Conservation (phyloP, 129 eudicot genomes). For the Chrysanthemum lavandulifolium region DNA sequence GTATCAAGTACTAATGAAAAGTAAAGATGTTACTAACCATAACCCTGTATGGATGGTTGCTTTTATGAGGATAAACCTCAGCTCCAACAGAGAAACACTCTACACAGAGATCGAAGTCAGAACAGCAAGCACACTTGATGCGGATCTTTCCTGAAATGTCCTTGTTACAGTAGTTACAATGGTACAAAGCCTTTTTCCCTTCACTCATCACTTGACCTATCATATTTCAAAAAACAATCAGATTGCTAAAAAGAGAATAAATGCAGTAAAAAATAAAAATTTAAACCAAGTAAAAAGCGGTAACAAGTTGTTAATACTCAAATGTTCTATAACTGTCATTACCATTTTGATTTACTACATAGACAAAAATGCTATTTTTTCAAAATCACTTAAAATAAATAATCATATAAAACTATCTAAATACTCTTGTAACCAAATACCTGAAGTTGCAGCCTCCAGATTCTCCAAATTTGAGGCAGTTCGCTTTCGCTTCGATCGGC, state of each 20-base stretch:
- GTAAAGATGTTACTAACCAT: constrained; percentile 59
- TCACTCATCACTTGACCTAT: constrained; percentile 67
- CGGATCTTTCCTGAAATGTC: constrained; percentile 91
- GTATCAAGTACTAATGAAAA: constrained; percentile 5
- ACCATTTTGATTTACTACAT: too few relatives aligned
- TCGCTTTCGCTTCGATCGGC: constrained; percentile 85
- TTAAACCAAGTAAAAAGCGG: background rate
- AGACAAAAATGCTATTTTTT: too few relatives aligned
- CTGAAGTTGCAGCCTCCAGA: constrained; percentile 68
- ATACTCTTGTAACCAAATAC: constrained; percentile 30
- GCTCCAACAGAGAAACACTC: constrained; percentile 99
- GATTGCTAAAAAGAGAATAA: background rate
- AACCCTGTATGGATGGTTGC: constrained; percentile 90
- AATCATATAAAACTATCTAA: too few relatives aligned
- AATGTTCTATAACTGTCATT: background rate
- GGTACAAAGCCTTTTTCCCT: constrained; percentile 86
- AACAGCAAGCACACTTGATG: constrained; percentile 80
- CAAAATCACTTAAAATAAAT: too few relatives aligned
- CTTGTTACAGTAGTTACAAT: constrained; percentile 96
- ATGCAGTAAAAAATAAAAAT: background rate
- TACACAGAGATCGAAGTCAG: constrained; percentile 94
- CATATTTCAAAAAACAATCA: background rate
- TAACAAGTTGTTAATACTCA: background rate
- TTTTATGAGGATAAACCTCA: constrained; percentile 90
- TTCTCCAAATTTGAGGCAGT: constrained; percentile 66